Evolutionary conservation across 768 basidiomycete species (phyloP).

Genomic region (Bullera alba): DNA sequence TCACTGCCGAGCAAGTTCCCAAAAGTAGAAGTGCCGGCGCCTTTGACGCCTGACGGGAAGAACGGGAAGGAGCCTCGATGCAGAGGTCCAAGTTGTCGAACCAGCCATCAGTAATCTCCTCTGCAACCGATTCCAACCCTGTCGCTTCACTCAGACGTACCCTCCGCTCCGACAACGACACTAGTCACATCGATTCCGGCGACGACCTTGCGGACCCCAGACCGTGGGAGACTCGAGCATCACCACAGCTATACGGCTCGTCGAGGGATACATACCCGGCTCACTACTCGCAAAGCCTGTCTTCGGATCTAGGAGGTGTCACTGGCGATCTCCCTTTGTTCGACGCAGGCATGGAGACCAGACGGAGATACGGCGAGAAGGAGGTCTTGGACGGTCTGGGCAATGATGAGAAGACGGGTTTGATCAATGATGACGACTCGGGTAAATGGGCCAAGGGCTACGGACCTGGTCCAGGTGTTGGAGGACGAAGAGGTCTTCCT

Average conservation of each 20-base stretch:
- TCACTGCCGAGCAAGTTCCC: no score
- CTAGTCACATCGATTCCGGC: background rate
- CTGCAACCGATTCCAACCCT: no score
- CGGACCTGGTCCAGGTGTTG: conserved; percentile 38
- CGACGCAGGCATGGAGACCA: conserved; percentile 26
- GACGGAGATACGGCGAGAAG: conserved; percentile 24
- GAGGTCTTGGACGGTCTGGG: background rate
- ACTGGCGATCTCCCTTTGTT: conserved; percentile 21
- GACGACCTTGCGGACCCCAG: conserved; percentile 30
- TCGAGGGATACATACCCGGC: no score
- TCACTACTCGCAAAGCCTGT: conserved; percentile 2
- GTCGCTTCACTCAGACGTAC: no score
- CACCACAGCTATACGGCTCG: conserved; percentile 27
- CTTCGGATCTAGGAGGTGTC: background rate
- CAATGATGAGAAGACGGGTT: conserved; percentile 13
- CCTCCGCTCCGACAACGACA: no score
- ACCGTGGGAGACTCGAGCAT: conserved; percentile 31
- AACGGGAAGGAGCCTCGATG: no score
- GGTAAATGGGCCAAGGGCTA: conserved; percentile 42
- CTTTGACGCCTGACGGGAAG: no score
- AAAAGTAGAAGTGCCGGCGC: no score
- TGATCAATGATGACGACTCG: conserved; percentile 24
- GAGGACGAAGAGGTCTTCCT: conserved; percentile 41
- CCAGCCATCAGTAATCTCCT: no score
- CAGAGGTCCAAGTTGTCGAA: no score